Percentiles rank a stretch among this genome's conserved stretches.
Evolutionary conservation across 306 rosid species (phyloP).

Genomic region (Pyrus bretschneideri): DNA sequence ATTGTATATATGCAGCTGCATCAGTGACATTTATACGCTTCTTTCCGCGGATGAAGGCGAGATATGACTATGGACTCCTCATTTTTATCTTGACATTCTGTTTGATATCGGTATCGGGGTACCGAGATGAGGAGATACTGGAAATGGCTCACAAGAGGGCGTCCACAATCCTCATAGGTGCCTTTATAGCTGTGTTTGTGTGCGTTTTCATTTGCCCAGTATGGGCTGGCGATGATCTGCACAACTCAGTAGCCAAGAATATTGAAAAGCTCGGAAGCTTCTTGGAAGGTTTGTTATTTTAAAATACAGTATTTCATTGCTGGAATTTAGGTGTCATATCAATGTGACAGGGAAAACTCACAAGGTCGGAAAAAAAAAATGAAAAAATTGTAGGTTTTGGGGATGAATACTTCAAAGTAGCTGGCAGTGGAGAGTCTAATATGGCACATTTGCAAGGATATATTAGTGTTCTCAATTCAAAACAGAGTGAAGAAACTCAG

Average conservation of each 20-base stretch:
- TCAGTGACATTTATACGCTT: conserved; percentile 37
- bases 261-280: conserved; percentile 32
- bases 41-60: conserved; percentile 35
- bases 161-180: conserved; percentile 31
- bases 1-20: conserved; percentile 14
- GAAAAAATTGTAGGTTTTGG: conserved; percentile 26
- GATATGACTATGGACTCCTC: conserved; percentile 50
- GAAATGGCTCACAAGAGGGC: conserved; percentile 32
- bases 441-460: conserved; percentile 33
- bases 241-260: conserved; percentile 26
- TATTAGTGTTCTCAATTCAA: conserved; percentile 43
- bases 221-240: conserved; percentile 55
- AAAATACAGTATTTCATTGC: neutral
- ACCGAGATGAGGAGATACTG: conserved; percentile 18
- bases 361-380: neutral
- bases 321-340: neutral
- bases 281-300: conserved; percentile 26
- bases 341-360: neutral
- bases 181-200: conserved; percentile 15
- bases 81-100: conserved; percentile 46
- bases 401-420: conserved; percentile 23
- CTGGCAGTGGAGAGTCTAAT: conserved; percentile 16
- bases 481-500: conserved; percentile 37
- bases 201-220: conserved; percentile 35
- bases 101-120: conserved; percentile 39